Evolutionary conservation across 1,284 basidiomycete genomes (phyloP), one percentile per base, ranked within the genome.

Genomic region (Lentinus polychrous): DNA sequence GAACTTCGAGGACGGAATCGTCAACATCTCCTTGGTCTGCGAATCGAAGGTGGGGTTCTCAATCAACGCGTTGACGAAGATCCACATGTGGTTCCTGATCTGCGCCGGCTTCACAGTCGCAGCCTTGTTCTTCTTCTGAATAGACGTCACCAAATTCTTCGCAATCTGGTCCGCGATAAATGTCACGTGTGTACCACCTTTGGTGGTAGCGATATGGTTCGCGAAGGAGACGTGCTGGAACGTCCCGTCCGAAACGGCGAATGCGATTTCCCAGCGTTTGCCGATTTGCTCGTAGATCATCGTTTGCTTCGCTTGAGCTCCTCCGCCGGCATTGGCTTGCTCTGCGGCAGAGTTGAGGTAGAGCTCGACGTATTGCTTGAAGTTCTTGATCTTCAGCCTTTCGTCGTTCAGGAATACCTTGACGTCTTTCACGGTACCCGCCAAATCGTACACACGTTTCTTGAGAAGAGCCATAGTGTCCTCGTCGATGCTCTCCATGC

Each of bases 41-140:
- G 93, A 94, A 75, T 99, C 95, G 68, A 99, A 99, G 1, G 94
- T 92, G 8, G 96, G 95, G 64, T 99, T 99, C 71, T 97, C 94
- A 55, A 99, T 89, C 54, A 97, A 75, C 18, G 91, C 85, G 62
- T 99, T 99, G 65, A 99, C 88, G 63, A 99, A 99, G 52, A 99
- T 79, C 93, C 93, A 96, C 81, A 99, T 93, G 64, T 99, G 94
- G 63, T 90, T 94, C 73, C 92, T 95, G 70, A 99, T 86, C 69
- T 97, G 93, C 51, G 84, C 81, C 10, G 91, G 79, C 69, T 98
- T 98, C 60, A 99, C 87, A 1, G 87, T 79, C 8, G 93, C 91
- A 2, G 76, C 91, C 72, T 96, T 97, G 74, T 98, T 97, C 79
- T 97, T 99, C 81, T 95, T 96, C 62, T 83, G 75, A 59, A 98